Evolutionary conservation across 2,329 filamentous ascomycete species (phyloP), one percentile per base, ranked within the genome.

Genomic region (Boeremia exigua): DNA sequence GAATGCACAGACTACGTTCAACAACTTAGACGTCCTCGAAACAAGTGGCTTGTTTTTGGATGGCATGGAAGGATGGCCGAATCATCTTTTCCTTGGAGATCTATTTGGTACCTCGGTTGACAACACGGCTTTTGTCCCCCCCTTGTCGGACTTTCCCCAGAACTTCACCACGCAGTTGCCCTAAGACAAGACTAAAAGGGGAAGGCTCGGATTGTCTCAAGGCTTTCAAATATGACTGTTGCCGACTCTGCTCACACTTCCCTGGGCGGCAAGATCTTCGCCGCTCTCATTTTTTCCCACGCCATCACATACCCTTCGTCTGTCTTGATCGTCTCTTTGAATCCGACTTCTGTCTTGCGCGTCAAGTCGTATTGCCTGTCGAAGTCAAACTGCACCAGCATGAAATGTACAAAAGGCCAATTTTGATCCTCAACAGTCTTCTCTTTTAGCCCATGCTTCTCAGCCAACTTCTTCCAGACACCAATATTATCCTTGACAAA

Each of bases 361-460:
- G 10, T 74, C 75, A 80, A 78, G 59, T 81, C 77, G 57, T 76
- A 77, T 37, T 80, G 76, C 37, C 79, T 68, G 58, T 80, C 78
- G 51, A 78, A 79, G 58, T 80, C 76, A 55, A 80, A 79, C 48
- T 73, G 67, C 9, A 74, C 75, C 56, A 81, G 68, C 47, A 81
- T 66, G 43, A 78, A 77, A 54, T 78, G 73, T 60, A 80, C 77
- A 40, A 78, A 79, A 0, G 74, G 75, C 14, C 70, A 68, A 25
- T 65, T 67, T 6, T 73, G 68, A 38, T 70, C 74, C 50, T 78
- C 73, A 25, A 75, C 75, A 46, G 75, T 69, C 2, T 77, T 76
- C 7, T 65, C 68, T 48, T 75, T 70, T 37, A 81, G 64, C 2
- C 65, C 67, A 32, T 68, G 46, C 34, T 62, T 54, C 51, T 62